These are phyloP conservation scores for Prosopis cineraria DNA, from an alignment of 306 rosid genomes.

Conservation along the genomic window DNA sequence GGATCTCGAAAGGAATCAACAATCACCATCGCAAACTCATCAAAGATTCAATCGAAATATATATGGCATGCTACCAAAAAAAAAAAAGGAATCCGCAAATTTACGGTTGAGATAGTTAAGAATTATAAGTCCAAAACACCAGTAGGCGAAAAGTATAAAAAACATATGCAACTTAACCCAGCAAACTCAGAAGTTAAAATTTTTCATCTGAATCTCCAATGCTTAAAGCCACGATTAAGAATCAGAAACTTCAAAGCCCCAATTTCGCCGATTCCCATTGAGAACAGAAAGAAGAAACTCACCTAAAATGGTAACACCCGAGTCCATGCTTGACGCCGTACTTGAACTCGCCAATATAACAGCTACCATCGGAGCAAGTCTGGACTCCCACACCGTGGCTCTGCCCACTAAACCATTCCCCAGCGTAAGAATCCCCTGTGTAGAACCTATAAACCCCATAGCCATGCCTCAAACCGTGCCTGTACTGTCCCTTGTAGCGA, in stretches of 20 bases:
- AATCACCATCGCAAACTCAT: neutral
- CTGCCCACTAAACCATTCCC: constrained; percentile 95
- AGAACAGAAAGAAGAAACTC: constrained; percentile 2
- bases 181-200: neutral
- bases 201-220: neutral
- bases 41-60: neutral
- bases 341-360: constrained; percentile 82
- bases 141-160: neutral
- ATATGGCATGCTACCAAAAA: neutral
- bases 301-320: constrained; percentile 98
- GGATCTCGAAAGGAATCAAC: neutral
- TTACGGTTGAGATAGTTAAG: neutral
- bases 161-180: neutral
- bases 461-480: constrained; percentile 86
- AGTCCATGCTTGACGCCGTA: constrained; percentile 90
- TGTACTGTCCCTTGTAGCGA: constrained; percentile 80
- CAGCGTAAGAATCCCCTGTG: constrained; percentile 88
- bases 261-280: neutral
- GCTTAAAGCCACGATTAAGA: neutral
- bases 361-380: constrained; percentile 92
- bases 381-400: constrained; percentile 94
- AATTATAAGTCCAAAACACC: neutral
- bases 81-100: constrained; percentile 5
- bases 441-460: constrained; percentile 83
- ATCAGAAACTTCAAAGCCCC: neutral